Conservation (phyloP, 345 rosid genomes). For the Sonneratia alba region DNA sequence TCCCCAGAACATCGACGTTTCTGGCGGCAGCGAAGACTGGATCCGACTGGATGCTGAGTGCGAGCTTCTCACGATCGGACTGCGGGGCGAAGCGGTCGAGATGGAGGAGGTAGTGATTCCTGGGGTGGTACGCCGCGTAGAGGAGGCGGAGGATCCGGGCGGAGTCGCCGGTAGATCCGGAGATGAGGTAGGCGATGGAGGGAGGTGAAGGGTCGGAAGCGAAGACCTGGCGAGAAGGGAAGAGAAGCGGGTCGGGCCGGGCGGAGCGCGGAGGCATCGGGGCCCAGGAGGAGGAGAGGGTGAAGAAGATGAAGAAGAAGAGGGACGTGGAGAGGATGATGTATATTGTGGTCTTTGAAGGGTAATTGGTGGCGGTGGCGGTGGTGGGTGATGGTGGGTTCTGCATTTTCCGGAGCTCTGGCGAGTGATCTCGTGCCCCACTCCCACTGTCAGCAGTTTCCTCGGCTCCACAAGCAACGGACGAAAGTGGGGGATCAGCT, state of each 20-base stretch:
- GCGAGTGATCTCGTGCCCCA: neutral
- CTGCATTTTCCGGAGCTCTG: conserved; percentile 6
- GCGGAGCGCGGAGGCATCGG: conserved; percentile 14
- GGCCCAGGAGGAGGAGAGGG: conserved; percentile 20
- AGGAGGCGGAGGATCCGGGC: conserved; percentile 69
- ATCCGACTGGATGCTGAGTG: conserved; percentile 42
- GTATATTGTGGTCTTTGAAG: conserved; percentile 35
- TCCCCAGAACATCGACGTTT: conserved; percentile 76
- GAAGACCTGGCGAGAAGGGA: conserved; percentile 42
- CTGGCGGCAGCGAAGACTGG: conserved; percentile 65
- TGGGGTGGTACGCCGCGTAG: conserved; percentile 70
- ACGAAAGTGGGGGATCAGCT: neutral
- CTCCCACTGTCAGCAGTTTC: neutral
- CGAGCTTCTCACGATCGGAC: conserved; percentile 61
- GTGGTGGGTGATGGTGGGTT: conserved; percentile 10
- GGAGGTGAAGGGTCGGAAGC: conserved; percentile 56
- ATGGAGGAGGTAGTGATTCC: conserved; percentile 75
- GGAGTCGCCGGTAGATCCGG: conserved; percentile 66
- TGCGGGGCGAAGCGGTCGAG: conserved; percentile 60
- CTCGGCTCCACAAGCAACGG: neutral
- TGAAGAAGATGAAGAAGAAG: conserved; percentile 55
- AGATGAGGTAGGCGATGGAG: conserved; percentile 62
- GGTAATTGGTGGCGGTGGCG: conserved; percentile 10
- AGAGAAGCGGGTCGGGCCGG: conserved; percentile 62
- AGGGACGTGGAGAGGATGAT: conserved; percentile 45